Evolutionary conservation across 2,329 filamentous ascomycete genomes (phyloP).

Genomic region (Trichoderma sp.): DNA sequence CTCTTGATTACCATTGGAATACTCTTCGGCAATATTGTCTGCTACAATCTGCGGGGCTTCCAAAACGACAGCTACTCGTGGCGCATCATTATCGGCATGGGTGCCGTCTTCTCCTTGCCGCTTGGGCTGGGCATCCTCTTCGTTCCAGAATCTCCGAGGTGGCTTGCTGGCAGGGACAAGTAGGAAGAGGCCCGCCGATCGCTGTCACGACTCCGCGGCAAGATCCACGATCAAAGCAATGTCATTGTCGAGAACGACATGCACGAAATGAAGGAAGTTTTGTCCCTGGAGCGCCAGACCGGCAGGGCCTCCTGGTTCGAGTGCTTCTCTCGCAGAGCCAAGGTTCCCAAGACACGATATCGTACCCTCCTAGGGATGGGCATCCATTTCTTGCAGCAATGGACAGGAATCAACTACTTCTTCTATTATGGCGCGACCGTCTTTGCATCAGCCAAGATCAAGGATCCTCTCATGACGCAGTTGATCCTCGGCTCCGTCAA

Average conservation of each 20-base stretch:
- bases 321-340: constrained; percentile 59
- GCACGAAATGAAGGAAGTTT: constrained; percentile 53
- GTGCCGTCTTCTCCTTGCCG: constrained; percentile 55
- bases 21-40: constrained; percentile 58
- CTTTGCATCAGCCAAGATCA: constrained; percentile 66
- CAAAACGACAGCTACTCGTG: constrained; percentile 53
- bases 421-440: constrained; percentile 69
- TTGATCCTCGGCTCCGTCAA: constrained; percentile 71
- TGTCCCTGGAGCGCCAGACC: constrained; percentile 49
- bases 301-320: constrained; percentile 58
- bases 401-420: constrained; percentile 64
- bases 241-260: constrained; percentile 55
- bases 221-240: constrained; percentile 50
- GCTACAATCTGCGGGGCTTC: constrained; percentile 53
- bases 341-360: constrained; percentile 61
- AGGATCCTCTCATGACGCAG: constrained; percentile 67
- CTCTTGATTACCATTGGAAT: constrained; percentile 74
- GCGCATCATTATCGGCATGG: constrained; percentile 63
- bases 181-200: constrained; percentile 54
- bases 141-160: constrained; percentile 61
- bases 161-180: constrained; percentile 52
- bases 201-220: constrained; percentile 55
- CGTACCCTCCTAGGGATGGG: constrained; percentile 64
- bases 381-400: constrained; percentile 69
- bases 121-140: constrained; percentile 56